phyloP scores from a whole-genome alignment of 345 rosid genomes.

The Salix suchowensis region DNA sequence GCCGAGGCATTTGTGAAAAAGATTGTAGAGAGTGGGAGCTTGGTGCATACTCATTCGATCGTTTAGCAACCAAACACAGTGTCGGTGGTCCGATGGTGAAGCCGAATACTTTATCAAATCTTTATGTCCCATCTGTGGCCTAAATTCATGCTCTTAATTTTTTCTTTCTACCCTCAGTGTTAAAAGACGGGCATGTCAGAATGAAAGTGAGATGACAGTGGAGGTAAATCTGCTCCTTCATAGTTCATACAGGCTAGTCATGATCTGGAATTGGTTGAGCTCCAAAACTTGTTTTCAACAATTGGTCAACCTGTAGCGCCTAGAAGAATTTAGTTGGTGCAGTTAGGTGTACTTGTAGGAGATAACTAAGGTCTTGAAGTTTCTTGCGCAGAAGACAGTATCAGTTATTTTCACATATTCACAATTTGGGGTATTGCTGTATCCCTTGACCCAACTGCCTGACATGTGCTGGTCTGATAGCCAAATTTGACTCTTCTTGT shows the following conservation, averaged over 20 bases:
- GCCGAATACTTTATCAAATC: neutral
- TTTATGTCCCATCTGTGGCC: neutral
- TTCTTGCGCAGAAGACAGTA: neutral
- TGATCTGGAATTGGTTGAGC: neutral
- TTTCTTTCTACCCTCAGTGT: neutral
- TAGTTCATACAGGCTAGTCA: neutral
- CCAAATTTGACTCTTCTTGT: neutral
- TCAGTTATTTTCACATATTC: neutral
- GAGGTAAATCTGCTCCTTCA: neutral
- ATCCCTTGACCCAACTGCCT: neutral
- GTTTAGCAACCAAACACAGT: constrained; percentile 5
- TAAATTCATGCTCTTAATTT: neutral
- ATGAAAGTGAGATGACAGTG: neutral
- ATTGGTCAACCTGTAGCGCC: neutral
- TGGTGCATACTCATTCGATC: neutral
- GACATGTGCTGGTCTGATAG: neutral
- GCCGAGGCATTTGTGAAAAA: neutral
- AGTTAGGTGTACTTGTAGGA: neutral
- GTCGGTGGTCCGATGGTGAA: constrained; percentile 3
- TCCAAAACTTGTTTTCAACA: neutral
- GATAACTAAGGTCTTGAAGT: neutral
- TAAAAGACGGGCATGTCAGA: neutral
- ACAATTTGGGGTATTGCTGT: neutral
- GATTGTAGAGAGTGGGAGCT: neutral
- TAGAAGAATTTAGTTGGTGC: neutral